phyloP scores from a whole-genome alignment of 1,139 yeast genomes.

The Hemisphaericaspora xylofermentans region DNA sequence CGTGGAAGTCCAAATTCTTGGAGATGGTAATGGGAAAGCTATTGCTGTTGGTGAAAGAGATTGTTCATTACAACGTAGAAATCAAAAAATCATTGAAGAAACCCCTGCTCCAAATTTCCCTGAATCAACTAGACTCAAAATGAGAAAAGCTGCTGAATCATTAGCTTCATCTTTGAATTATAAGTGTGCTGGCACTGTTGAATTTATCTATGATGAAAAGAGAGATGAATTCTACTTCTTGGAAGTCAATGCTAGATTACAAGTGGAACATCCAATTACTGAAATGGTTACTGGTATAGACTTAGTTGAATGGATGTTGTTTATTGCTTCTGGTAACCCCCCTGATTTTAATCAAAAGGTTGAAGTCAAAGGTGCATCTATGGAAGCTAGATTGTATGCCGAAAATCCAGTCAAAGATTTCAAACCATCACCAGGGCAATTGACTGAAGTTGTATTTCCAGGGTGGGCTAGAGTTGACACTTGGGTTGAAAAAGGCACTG shows the following conservation, averaged over 20 bases:
- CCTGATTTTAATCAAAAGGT: constrained; percentile 68
- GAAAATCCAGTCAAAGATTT: constrained; percentile 95
- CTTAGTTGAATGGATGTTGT: constrained; percentile 94
- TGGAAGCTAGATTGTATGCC: constrained; percentile 95
- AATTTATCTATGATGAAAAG: constrained; percentile 82
- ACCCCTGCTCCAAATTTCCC: constrained; percentile 97
- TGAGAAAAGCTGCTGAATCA: constrained; percentile 84
- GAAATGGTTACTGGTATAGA: constrained; percentile 94
- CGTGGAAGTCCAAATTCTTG: constrained; percentile 94
- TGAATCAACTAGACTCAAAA: constrained; percentile 64
- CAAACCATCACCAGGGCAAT: constrained; percentile 94
- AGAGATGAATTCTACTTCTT: constrained; percentile 90
- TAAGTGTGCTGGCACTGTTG: constrained; percentile 97
- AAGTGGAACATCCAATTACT: constrained; percentile 97
- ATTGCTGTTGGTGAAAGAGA: constrained; percentile 96
- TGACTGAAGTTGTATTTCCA: constrained; percentile 83
- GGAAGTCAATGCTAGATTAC: constrained; percentile 95
- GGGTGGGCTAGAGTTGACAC: constrained; percentile 89
- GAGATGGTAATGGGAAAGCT: constrained; percentile 91
- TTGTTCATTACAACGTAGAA: constrained; percentile 94
- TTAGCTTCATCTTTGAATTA: constrained; percentile 79
- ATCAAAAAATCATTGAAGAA: constrained; percentile 94
- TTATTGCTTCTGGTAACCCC: constrained; percentile 84
- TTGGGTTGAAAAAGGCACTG: constrained; percentile 92
- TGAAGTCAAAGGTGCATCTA: constrained; percentile 76